Base-by-base conservation (phyloP, 2,329 filamentous ascomycete genomes). In the Cercospora canescens region DNA sequence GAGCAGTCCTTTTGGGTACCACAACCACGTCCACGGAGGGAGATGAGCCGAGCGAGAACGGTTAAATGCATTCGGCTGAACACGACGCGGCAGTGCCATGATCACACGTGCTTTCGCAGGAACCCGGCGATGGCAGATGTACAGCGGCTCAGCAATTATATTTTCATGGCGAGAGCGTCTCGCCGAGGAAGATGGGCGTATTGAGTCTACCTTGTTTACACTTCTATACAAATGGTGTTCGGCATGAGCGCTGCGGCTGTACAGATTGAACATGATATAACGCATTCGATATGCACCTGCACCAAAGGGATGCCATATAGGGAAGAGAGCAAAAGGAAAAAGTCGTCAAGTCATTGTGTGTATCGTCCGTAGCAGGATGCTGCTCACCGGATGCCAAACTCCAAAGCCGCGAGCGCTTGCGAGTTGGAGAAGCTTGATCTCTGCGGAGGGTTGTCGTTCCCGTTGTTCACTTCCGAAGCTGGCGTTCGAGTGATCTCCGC, bases 311-410 rank as follows among this genome's bases (percentile, higher is more conserved):
- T 14, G 14, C 45, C 45, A 50, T 50, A 50, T 14, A 50, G 28
- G 26, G 45, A 24, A 50, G 34, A 61, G 48, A 11, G 58, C 2
- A 48, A 54, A 24, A 58, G 16, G 34, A 24, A 18, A 52, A 54
- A 18, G 7, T 60, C 56, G 9, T 26, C 37, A 60, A 60, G 32
- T 59, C 62, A 26, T 55, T 16, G 24, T 45, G 16, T 14, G 45
- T 6, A 18, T 60, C 26, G 26, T 34, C 28, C 5, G 8, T 21
- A 32, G 78, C 21, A 75, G 73, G 0, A 81, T 81, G 37, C 21
- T 21, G 32, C 18, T 48, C 58, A 66, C 35, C 67, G 64, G n/a
- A 64, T 59, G 11, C 72, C 72, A 66, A 73, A 74, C 35, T 75
- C 72, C 26, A 75, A 60, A 14, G 71, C 72, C 8, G 73, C 72